Conservation (phyloP, 495 filamentous ascomycete genomes). For the Xylaria venustula region DNA sequence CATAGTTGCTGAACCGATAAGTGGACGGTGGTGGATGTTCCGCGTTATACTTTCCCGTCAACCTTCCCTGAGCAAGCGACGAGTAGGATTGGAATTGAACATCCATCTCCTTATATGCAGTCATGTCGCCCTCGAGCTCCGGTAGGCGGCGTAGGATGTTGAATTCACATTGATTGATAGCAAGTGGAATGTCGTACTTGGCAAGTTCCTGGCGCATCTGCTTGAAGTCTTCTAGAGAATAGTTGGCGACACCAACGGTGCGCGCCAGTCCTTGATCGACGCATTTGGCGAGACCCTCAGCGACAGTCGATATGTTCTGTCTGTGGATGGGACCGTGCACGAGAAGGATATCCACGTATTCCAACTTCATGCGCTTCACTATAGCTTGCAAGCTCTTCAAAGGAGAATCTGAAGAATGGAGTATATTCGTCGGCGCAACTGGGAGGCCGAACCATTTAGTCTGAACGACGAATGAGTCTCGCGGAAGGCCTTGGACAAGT, state of each 20-base stretch:
- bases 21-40: conserved; percentile 39
- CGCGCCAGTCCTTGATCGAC: conserved; percentile 37
- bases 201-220: conserved; percentile 20
- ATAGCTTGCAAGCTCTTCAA: neutral
- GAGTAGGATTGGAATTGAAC: conserved; percentile 17
- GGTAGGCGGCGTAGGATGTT: neutral
- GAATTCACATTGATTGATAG: neutral
- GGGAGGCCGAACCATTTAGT: neutral
- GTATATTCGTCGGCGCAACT: neutral
- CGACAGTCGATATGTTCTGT: neutral
- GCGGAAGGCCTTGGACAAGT: conserved; percentile 33
- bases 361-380: neutral
- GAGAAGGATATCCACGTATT: neutral
- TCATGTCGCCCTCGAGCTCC: neutral
- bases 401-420: neutral
- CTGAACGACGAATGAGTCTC: conserved; percentile 19
- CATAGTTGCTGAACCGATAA: neutral
- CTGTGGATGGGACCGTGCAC: neutral
- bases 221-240: conserved; percentile 39
- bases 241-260: conserved; percentile 43
- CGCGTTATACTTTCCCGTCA: conserved; percentile 33
- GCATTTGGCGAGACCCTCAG: conserved; percentile 34
- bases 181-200: neutral
- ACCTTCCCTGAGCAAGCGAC: conserved; percentile 18
- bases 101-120: neutral